Percentiles rank a stretch among this genome's conserved stretches.
Evolutionary conservation across 352 stramenopile genomes (phyloP).

Genomic region (Phytopythium litorale): DNA sequence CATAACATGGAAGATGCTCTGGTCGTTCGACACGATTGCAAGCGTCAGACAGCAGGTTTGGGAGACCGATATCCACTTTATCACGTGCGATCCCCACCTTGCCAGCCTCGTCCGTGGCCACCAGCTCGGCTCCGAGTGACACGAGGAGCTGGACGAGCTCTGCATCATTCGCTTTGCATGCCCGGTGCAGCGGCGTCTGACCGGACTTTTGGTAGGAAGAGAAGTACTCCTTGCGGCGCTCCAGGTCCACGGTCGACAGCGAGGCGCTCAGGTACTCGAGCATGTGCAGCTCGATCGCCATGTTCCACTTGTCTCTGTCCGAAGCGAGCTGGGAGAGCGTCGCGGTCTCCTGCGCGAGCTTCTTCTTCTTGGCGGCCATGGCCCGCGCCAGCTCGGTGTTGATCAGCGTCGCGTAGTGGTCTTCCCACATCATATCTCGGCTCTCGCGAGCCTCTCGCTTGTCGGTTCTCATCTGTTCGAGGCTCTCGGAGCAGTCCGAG

Average conservation of each 20-base stretch:
- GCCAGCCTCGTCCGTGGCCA: slow-evolving; percentile 24
- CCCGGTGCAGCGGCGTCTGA: slow-evolving; percentile 52
- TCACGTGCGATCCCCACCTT: slow-evolving; percentile 20
- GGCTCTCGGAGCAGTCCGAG: slow-evolving; percentile 47
- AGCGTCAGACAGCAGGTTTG: not conserved
- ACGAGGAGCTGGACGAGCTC: slow-evolving; percentile 41
- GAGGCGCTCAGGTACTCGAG: slow-evolving; percentile 32
- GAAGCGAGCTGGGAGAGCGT: slow-evolving; percentile 53
- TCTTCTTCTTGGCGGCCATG: slow-evolving; percentile 25
- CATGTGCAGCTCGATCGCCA: slow-evolving; percentile 57
- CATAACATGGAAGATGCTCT: slow-evolving; percentile 49
- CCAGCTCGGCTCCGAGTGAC: slow-evolving; percentile 28
- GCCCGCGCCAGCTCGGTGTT: slow-evolving; percentile 18
- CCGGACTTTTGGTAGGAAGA: slow-evolving; percentile 34
- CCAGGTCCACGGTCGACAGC: slow-evolving; percentile 18
- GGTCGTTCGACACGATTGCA: not conserved
- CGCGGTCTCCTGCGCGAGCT: slow-evolving; percentile 43
- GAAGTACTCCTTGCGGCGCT: slow-evolving; percentile 30
- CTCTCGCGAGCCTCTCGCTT: slow-evolving; percentile 49
- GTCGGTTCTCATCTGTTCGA: slow-evolving; percentile 32
- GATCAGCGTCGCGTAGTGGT: slow-evolving; percentile 34
- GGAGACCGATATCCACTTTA: not conserved
- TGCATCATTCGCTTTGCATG: slow-evolving; percentile 40
- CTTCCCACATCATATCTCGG: slow-evolving; percentile 66
- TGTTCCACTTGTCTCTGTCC: slow-evolving; percentile 63